phyloP scores from a whole-genome alignment of 257 asterid genomes.

The Cruciata laevipes region DNA sequence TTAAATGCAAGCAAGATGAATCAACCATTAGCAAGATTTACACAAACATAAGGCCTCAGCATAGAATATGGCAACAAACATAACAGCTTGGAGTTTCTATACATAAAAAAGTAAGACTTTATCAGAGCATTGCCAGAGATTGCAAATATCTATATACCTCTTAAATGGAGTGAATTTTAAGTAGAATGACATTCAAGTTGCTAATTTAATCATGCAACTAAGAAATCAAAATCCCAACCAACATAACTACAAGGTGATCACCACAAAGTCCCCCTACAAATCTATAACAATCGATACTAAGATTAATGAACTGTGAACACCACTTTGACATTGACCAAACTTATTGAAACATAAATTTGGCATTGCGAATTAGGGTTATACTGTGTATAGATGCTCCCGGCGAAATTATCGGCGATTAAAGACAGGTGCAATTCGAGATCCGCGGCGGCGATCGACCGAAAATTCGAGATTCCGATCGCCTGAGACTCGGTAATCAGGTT shows the following conservation, averaged over 20 bases:
- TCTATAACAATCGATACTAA: neutral
- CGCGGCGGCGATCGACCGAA: neutral
- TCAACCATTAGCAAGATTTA: neutral
- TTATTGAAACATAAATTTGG: neutral
- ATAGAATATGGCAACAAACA: too few relatives aligned
- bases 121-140: neutral
- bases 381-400: neutral
- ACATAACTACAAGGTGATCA: neutral
- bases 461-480: neutral
- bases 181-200: neutral
- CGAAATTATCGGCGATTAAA: neutral
- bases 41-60: neutral
- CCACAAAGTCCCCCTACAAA: neutral
- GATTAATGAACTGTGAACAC: neutral
- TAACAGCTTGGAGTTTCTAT: too few relatives aligned
- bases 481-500: neutral
- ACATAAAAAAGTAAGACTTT: conserved; percentile 1
- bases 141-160: neutral
- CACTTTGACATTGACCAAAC: conserved; percentile 1
- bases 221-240: neutral
- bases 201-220: neutral
- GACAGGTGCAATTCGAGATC: neutral
- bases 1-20: neutral
- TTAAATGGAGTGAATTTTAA: neutral
- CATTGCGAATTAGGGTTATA: neutral